phyloP scores from a whole-genome alignment of 2,329 filamentous ascomycete species.

The Microsporum audouinii region DNA sequence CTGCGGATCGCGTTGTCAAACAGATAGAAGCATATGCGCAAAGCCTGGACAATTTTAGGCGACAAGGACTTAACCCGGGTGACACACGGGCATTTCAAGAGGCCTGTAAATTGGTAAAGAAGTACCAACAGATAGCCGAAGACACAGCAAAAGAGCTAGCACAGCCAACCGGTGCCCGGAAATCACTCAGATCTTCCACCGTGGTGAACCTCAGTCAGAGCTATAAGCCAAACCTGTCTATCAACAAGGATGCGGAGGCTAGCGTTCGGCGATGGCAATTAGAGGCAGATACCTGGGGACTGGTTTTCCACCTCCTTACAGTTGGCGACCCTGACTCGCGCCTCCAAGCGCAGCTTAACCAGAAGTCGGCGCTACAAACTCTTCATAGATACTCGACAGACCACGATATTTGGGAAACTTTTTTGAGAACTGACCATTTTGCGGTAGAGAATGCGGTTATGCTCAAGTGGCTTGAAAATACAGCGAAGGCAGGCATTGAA shows the following conservation, averaged over 20 bases:
- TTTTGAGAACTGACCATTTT: slow-evolving; percentile 58
- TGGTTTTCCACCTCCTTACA: slow-evolving; percentile 63
- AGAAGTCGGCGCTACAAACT: slow-evolving; percentile 31
- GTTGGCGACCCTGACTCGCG: slow-evolving; percentile 48
- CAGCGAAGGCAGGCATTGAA: slow-evolving; percentile 54
- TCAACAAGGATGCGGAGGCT: slow-evolving; percentile 23
- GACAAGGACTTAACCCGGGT: slow-evolving; percentile 22
- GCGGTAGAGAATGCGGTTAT: slow-evolving; percentile 70
- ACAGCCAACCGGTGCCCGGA: slow-evolving; percentile 28
- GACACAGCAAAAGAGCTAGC: slow-evolving; percentile 37
- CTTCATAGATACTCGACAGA: slow-evolving; percentile 49
- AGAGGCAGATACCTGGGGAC: slow-evolving; percentile 83
- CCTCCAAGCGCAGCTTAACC: slow-evolving; percentile 28
- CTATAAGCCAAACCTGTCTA: neutral
- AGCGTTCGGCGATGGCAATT: slow-evolving; percentile 58
- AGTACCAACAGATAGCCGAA: slow-evolving; percentile 49
- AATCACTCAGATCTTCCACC: slow-evolving; percentile 15
- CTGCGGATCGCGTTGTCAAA: slow-evolving; percentile 58
- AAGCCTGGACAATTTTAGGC: slow-evolving; percentile 64
- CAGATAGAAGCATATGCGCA: slow-evolving; percentile 83
- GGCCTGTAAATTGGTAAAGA: slow-evolving; percentile 56
- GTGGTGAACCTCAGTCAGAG: neutral
- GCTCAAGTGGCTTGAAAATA: slow-evolving; percentile 75
- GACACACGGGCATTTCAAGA: slow-evolving; percentile 49
- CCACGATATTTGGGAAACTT: slow-evolving; percentile 57